Conservation (phyloP, 2,329 filamentous ascomycete genomes). For the Remersonia thermophila region DNA sequence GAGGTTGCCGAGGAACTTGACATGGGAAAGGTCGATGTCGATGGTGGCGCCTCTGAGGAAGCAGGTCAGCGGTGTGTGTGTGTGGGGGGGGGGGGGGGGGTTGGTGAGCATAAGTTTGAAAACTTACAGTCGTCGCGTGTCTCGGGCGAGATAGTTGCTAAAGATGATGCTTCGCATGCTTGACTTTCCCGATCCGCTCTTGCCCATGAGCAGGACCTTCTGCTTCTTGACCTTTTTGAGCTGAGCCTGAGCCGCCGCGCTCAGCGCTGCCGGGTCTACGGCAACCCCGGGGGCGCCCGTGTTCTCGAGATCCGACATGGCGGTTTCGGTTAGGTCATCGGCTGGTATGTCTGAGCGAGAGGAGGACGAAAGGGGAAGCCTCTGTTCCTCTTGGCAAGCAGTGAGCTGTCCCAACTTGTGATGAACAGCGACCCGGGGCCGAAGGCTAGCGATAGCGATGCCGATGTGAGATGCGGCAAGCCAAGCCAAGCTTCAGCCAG, state of each 20-base stretch:
- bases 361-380: too few relatives aligned
- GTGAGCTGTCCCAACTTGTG: too few relatives aligned
- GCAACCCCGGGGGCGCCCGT: constrained; percentile 2
- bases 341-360: neutral
- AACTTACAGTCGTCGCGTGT: constrained; percentile 67
- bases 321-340: constrained; percentile 7
- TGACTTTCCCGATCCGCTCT: constrained; percentile 93
- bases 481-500: too few relatives aligned
- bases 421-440: too few relatives aligned
- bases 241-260: constrained; percentile 10
- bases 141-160: constrained; percentile 95
- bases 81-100: too few relatives aligned
- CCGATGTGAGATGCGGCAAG: too few relatives aligned
- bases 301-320: constrained; percentile 14
- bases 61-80: too few relatives aligned
- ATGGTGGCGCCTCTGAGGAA: constrained; percentile 68
- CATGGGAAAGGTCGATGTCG: constrained; percentile 95
- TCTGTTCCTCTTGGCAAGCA: too few relatives aligned
- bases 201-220: constrained; percentile 84
- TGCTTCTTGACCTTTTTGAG: constrained; percentile 67
- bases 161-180: constrained; percentile 99
- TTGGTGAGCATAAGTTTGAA: neutral
- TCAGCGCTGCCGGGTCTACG: neutral
- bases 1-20: constrained; percentile 96
- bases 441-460: too few relatives aligned